phyloP scores from a whole-genome alignment of 371 early-diverging fungal species.

The Mortierella sp. region DNA sequence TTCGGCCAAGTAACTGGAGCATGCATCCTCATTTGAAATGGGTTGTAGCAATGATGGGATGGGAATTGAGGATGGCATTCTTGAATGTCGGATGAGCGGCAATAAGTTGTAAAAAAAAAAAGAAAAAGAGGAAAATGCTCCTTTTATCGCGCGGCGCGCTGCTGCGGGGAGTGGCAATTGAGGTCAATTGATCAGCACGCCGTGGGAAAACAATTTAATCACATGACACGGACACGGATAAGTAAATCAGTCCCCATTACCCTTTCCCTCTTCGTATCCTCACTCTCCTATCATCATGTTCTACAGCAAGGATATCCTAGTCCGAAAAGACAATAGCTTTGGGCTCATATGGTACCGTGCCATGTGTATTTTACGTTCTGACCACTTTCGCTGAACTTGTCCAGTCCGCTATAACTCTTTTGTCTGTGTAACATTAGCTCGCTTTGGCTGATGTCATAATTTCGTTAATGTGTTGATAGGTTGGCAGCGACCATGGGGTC shows the following conservation, averaged over 20 bases:
- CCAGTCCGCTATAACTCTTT: no score
- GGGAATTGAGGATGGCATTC: neutral
- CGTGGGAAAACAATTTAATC: neutral
- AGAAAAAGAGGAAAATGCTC: neutral
- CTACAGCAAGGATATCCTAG: constrained; percentile 52
- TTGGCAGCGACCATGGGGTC: constrained; percentile 60
- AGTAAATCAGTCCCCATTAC: no score
- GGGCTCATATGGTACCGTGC: constrained; percentile 43
- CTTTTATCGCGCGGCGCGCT: neutral
- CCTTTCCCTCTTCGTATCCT: neutral
- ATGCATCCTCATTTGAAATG: constrained; percentile 14
- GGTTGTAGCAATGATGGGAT: constrained; percentile 4
- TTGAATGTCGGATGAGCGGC: neutral
- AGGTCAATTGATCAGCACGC: no score
- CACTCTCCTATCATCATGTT: constrained; percentile 26
- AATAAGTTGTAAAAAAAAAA: neutral
- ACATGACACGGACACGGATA: neutral
- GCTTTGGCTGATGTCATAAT: neutral
- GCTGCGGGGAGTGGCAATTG: neutral
- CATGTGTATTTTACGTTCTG: neutral
- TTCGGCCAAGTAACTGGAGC: constrained; percentile 28
- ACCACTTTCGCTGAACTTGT: no score
- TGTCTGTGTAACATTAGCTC: neutral
- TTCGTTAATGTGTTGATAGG: constrained; percentile 23
- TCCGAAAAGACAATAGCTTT: constrained; percentile 46